These are phyloP conservation scores for Ophiostoma sp. DNA, from an alignment of 2,329 filamentous ascomycete species.

Conservation along the genomic window DNA sequence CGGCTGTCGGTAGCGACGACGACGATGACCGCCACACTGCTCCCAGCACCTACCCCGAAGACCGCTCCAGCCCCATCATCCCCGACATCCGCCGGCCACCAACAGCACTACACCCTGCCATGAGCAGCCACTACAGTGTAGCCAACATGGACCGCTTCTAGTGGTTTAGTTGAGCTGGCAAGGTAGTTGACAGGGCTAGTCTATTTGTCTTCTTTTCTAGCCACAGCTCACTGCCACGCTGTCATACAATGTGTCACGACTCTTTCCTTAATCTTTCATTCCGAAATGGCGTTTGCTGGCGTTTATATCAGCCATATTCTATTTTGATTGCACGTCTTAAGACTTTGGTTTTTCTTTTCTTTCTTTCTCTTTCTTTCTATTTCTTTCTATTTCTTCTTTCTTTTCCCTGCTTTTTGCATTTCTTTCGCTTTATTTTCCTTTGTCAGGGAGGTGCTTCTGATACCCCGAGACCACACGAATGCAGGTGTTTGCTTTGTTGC, in stretches of 20 bases:
- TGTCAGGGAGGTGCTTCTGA: constrained; percentile 16
- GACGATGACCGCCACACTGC: not conserved
- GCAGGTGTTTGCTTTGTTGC: not conserved
- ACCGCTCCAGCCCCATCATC: constrained; percentile 50
- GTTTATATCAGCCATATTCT: not conserved
- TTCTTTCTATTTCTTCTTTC: not conserved
- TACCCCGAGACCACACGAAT: constrained; percentile 17
- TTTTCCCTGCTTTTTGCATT: not conserved
- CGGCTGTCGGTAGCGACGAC: constrained; percentile 17
- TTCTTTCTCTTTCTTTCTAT: not conserved
- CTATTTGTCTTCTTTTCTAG: not conserved
- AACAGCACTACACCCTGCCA: constrained; percentile 53
- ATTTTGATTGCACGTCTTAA: not conserved
- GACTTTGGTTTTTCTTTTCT: not conserved
- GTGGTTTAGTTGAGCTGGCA: not conserved
- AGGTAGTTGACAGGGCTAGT: constrained; percentile 31
- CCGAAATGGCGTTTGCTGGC: not conserved
- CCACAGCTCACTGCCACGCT: not conserved
- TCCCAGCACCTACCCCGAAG: constrained; percentile 29
- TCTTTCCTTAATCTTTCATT: not conserved
- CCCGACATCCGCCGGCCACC: constrained; percentile 52
- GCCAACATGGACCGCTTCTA: constrained; percentile 10
- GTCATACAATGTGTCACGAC: not conserved
- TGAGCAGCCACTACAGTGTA: constrained; percentile 35
- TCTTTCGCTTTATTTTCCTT: constrained; percentile 7